Evolutionary conservation across 2,329 filamentous ascomycete species (phyloP).

Genomic region (Alternaria sp.): DNA sequence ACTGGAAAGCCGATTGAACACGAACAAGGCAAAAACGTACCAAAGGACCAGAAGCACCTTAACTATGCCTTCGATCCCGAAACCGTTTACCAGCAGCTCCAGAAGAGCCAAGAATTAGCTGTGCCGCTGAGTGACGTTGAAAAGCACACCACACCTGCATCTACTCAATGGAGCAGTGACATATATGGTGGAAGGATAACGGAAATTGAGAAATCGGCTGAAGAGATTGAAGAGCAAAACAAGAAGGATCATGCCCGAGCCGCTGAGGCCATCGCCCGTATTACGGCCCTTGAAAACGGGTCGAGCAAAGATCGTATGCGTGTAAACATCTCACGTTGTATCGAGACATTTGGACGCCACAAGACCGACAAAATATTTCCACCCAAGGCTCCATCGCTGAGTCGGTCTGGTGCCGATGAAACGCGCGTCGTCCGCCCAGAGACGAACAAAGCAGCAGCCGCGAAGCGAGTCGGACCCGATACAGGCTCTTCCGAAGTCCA

Average conservation of each 20-base stretch:
- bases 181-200: constrained; percentile 8
- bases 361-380: constrained; percentile 78
- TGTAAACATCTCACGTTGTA: constrained; percentile 83
- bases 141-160: constrained; percentile 6
- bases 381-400: constrained; percentile 63
- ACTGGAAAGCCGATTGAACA: constrained; percentile 57
- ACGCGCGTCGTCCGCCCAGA: constrained; percentile 55
- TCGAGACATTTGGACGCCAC: constrained; percentile 90
- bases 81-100: constrained; percentile 73
- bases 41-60: constrained; percentile 59
- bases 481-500: constrained; percentile 98
- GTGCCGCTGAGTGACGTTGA: constrained; percentile 57
- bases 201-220: constrained; percentile 20
- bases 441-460: constrained; percentile 39
- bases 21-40: constrained; percentile 29
- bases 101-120: constrained; percentile 73
- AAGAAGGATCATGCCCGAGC: constrained; percentile 69
- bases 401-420: constrained; percentile 56
- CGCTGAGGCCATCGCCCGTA: constrained; percentile 78
- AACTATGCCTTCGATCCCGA: constrained; percentile 78
- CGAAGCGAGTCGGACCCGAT: constrained; percentile 81
- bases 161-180: constrained; percentile 19
- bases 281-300: constrained; percentile 79
- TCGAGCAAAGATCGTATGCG: constrained; percentile 81
- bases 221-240: constrained; percentile 35